Evolutionary conservation across 495 filamentous ascomycete genomes (phyloP).

Genomic region (Hypoxylon fuscum): DNA sequence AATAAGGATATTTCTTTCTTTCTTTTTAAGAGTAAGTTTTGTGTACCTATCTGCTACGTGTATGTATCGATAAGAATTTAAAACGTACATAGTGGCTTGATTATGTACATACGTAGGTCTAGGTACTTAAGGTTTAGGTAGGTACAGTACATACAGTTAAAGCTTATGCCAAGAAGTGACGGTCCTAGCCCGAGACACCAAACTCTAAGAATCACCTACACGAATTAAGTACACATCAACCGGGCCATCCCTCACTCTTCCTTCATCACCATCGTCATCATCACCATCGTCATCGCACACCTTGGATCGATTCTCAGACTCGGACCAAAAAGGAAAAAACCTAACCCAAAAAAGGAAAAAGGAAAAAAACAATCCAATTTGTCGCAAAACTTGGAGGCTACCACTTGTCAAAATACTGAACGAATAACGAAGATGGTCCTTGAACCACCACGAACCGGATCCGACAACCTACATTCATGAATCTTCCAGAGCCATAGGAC

Average conservation of each 20-base stretch:
- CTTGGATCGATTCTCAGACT: neutral
- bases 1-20: too few relatives aligned
- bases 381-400: conserved; percentile 4
- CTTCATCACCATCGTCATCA: conserved; percentile 14
- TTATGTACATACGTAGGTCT: too few relatives aligned
- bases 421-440: conserved; percentile 39
- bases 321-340: too few relatives aligned
- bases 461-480: conserved; percentile 39
- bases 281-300: conserved; percentile 19
- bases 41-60: too few relatives aligned
- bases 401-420: conserved; percentile 7
- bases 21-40: too few relatives aligned
- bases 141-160: neutral
- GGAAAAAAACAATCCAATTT: too few relatives aligned
- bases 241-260: conserved; percentile 25
- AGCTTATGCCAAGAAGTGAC: conserved; percentile 25
- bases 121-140: too few relatives aligned
- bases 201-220: conserved; percentile 11
- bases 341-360: too few relatives aligned
- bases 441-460: conserved; percentile 30
- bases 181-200: conserved; percentile 35
- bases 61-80: too few relatives aligned
- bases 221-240: conserved; percentile 25
- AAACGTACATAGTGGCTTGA: too few relatives aligned
- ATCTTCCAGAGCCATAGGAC: conserved; percentile 10